Evolutionary conservation across 345 rosid species (phyloP).

Genomic region (Dovyalis caffra): DNA sequence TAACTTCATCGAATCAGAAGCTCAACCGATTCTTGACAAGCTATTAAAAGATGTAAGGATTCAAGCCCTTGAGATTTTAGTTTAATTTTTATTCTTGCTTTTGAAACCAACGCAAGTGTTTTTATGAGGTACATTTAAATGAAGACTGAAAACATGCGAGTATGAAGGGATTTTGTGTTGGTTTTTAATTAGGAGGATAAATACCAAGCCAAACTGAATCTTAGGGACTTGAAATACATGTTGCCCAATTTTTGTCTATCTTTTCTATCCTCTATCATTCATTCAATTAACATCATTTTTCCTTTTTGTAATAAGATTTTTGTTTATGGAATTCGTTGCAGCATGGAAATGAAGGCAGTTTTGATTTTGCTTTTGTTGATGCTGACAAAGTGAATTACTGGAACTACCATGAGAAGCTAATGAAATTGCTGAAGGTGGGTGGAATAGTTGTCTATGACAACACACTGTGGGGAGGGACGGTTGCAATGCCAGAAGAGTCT

Average conservation of each 20-base stretch:
- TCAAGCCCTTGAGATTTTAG: no score
- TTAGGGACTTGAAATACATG: no score
- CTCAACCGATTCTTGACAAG: conserved; percentile 34
- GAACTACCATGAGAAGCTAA: conserved; percentile 45
- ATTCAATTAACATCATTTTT: no score
- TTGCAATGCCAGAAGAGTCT: conserved; percentile 29
- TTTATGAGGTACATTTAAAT: no score
- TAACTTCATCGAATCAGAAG: conserved; percentile 34
- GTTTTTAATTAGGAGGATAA: no score
- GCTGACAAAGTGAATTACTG: conserved; percentile 44
- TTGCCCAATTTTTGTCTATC: no score
- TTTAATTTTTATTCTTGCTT: no score
- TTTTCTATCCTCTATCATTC: no score
- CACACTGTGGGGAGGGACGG: conserved; percentile 48
- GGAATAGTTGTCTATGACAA: conserved; percentile 45
- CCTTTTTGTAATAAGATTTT: not conserved
- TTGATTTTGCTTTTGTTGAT: conserved; percentile 53
- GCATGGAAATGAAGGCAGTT: conserved; percentile 41
- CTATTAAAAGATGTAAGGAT: conserved; percentile 31
- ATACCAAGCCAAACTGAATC: no score
- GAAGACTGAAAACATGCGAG: no score
- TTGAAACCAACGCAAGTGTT: no score
- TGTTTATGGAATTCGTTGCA: not conserved
- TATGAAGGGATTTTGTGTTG: no score
- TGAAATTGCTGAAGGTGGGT: conserved; percentile 43